These are phyloP conservation scores for Lophium mytilinum DNA, from an alignment of 495 filamentous ascomycete genomes.

Conservation along the genomic window DNA sequence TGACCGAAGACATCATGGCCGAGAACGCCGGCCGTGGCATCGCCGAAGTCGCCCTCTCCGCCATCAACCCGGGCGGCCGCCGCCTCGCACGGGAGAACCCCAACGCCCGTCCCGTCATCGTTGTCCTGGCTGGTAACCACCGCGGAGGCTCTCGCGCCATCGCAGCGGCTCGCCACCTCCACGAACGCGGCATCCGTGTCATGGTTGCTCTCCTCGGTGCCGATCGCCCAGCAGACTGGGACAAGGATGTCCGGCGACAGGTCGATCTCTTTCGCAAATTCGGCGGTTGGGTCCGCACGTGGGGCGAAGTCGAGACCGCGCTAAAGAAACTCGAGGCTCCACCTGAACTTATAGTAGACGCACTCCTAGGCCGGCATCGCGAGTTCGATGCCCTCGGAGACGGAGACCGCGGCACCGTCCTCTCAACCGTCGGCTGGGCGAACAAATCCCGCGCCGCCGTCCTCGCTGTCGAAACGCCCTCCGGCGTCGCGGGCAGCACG, in stretches of 20 bases:
- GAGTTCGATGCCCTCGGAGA: slow-evolving; percentile 75
- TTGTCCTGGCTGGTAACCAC: slow-evolving; percentile 83
- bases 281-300: slow-evolving; percentile 36
- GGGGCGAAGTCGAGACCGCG: slow-evolving; percentile 35
- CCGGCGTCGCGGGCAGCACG: slow-evolving; percentile 69
- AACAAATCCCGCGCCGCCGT: slow-evolving; percentile 72
- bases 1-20: slow-evolving; percentile 81
- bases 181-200: slow-evolving; percentile 68
- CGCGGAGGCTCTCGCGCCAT: slow-evolving; percentile 76
- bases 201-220: slow-evolving; percentile 76
- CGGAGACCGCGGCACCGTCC: slow-evolving; percentile 73
- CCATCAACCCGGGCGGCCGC: slow-evolving; percentile 37
- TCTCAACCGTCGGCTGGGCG: slow-evolving; percentile 77
- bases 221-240: slow-evolving; percentile 44
- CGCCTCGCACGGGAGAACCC: slow-evolving; percentile 34
- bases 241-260: slow-evolving; percentile 33
- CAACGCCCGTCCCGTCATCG: slow-evolving; percentile 53
- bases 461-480: slow-evolving; percentile 78
- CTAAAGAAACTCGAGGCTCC: slow-evolving; percentile 51
- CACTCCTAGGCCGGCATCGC: slow-evolving; percentile 72
- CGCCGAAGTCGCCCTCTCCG: slow-evolving; percentile 66
- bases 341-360: slow-evolving; percentile 80
- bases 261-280: slow-evolving; percentile 57
- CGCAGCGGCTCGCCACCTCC: slow-evolving; percentile 77
- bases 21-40: slow-evolving; percentile 87